Percentiles rank a stretch among this genome's conserved stretches.
Evolutionary conservation across 2,329 filamentous ascomycete species (phyloP).

Genomic region (Ascochyta fabae): DNA sequence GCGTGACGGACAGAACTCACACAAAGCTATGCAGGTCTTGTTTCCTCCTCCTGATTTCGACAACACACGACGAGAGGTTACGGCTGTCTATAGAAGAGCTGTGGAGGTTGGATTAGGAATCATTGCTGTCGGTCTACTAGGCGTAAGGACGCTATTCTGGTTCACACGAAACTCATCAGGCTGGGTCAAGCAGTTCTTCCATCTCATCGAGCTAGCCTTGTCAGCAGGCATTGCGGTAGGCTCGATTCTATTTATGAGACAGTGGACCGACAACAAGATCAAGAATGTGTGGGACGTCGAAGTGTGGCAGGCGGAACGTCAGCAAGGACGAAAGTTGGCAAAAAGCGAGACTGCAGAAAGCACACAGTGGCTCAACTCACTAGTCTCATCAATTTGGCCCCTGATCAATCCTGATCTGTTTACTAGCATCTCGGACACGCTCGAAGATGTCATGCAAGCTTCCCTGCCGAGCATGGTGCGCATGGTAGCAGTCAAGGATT

Average conservation of each 20-base stretch:
- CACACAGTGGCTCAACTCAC: conserved; percentile 73
- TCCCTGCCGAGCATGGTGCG: conserved; percentile 71
- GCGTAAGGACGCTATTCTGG: conserved; percentile 44
- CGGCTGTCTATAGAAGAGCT: conserved; percentile 54
- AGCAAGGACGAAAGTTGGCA: conserved; percentile 57
- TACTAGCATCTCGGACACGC: conserved; percentile 69
- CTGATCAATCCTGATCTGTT: conserved; percentile 79
- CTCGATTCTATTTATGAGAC: conserved; percentile 56
- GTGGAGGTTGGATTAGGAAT: conserved; percentile 50
- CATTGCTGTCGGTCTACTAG: conserved; percentile 45
- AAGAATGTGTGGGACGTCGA: conserved; percentile 70
- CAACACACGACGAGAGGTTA: conserved; percentile 53
- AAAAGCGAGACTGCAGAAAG: conserved; percentile 66
- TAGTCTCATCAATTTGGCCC: conserved; percentile 73
- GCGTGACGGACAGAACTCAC: conserved; percentile 50
- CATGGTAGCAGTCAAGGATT: conserved; percentile 78
- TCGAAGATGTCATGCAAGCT: conserved; percentile 83
- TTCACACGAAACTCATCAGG: conserved; percentile 39
- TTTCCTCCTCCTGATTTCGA: conserved; percentile 63
- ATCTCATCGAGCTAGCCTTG: conserved; percentile 35
- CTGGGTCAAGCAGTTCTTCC: conserved; percentile 40
- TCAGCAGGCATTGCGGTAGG: conserved; percentile 40
- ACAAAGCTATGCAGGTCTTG: conserved; percentile 56
- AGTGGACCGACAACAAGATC: conserved; percentile 68
- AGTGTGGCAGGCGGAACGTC: conserved; percentile 69